Evolutionary conservation across 139 green algal genomes (phyloP).

Genomic region (Parachlorella kessleri): DNA sequence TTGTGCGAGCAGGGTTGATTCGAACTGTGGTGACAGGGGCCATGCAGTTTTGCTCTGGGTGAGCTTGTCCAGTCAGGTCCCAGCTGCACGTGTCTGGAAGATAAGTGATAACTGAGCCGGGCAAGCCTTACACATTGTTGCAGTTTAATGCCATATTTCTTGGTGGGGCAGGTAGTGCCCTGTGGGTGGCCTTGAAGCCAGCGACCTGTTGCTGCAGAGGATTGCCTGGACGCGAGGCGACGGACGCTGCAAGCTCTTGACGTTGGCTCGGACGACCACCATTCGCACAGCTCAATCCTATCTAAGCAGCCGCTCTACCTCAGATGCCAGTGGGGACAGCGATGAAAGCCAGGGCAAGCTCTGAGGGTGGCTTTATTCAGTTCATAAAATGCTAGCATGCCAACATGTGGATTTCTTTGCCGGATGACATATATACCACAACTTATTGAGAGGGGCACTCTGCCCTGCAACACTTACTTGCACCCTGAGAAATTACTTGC

Average conservation of each 20-base stretch:
- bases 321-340: not conserved
- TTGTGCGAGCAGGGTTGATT: too few relatives aligned
- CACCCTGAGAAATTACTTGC: too few relatives aligned
- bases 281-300: not conserved
- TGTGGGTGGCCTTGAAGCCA: not conserved
- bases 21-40: not conserved
- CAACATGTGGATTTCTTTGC: too few relatives aligned
- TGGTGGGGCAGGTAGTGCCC: not conserved
- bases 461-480: too few relatives aligned
- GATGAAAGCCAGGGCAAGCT: not conserved
- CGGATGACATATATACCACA: too few relatives aligned
- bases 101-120: not conserved
- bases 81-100: not conserved
- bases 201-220: not conserved
- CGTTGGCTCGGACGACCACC: not conserved
- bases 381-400: too few relatives aligned
- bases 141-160: too few relatives aligned
- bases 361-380: too few relatives aligned
- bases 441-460: too few relatives aligned
- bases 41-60: not conserved
- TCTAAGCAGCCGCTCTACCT: not conserved
- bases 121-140: not conserved
- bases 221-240: not conserved
- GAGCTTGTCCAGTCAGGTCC: not conserved
- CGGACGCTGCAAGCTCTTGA: not conserved